Conservation (phyloP, 164 flowering plant species). For the Stephania yunnanensis region DNA sequence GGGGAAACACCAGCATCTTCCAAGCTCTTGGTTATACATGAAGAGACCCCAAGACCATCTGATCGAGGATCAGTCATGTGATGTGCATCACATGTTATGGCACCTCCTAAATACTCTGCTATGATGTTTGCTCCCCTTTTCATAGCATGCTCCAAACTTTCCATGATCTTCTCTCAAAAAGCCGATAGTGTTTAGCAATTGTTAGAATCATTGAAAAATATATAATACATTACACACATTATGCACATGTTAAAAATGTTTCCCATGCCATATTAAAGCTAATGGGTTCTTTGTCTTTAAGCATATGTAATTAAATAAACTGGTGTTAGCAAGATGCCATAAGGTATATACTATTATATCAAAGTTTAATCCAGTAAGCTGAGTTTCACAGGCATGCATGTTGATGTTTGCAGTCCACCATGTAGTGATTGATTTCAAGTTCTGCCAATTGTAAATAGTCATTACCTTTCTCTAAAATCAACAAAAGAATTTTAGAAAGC, state of each 20-base stretch:
- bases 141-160: constrained; percentile 61
- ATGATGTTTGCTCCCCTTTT: constrained; percentile 58
- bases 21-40: constrained; percentile 54
- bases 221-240: too few relatives aligned
- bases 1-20: constrained; percentile 65
- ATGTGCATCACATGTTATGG: constrained; percentile 64
- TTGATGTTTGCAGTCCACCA: neutral
- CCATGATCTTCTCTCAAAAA: constrained; percentile 41
- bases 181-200: constrained; percentile 1
- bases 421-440: neutral
- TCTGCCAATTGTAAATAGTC: neutral
- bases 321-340: neutral
- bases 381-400: neutral
- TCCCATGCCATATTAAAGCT: too few relatives aligned
- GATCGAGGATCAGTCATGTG: constrained; percentile 69
- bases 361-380: neutral
- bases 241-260: neutral
- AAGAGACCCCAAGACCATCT: constrained; percentile 69
- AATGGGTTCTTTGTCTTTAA: neutral
- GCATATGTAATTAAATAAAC: neutral
- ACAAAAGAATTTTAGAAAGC: neutral
- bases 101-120: constrained; percentile 65
- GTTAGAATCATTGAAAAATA: neutral
- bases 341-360: neutral
- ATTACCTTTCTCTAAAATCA: neutral